Base-by-base conservation (phyloP, 2,329 filamentous ascomycete species). In the Colletotrichum caudatum region DNA sequence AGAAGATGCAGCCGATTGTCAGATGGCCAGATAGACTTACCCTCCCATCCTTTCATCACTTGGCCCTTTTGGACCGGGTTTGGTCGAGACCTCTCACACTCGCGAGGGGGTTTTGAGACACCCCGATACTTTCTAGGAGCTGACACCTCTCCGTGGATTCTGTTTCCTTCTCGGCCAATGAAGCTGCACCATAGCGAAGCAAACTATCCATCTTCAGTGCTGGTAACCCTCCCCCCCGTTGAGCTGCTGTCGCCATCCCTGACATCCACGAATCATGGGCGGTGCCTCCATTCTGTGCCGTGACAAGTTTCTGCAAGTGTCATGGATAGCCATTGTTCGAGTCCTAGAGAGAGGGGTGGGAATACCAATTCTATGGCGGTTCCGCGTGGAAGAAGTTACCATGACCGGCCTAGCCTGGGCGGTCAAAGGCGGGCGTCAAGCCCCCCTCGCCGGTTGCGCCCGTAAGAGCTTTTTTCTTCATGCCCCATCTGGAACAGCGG, bases 241-340 rank as follows among this genome's bases (percentile, higher is more conserved):
- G 26, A 71, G 48, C 59, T 69, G 59, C 59, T 59, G 37, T 46
- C 39, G 14, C 39, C 54, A 64, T 69, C 59, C 54, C 69, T 64
- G 65, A 39, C 44, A 54, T 26, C 65, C 65, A 64, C 69, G 59
- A 71, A 71, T 71, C 69, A 71, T 69, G 65, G 65, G 54, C 53
- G n/a, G n/a, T 53, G 64, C 53, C 62, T 59, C 37, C 37, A 54
- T 54, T 60, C 60, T 59, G 58, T 60, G 53, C 44, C 29, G 54
- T 71, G 46, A 64, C 54, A 59, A 64, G 39, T 33, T 14, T 63
- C 37, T 71, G 59, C 59, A 50, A 44, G 29, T 41, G n/a, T 33
- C 65, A 69, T 66, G 65, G 64, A 64, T 69, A n/a, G 44, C 44
- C 26, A 46, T 41, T 46, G 29, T 35, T 53, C 39, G 46, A 44